These are phyloP conservation scores for Wickerhamiella spandovensis DNA, from an alignment of 805 yeast genomes.

Conservation along the genomic window DNA sequence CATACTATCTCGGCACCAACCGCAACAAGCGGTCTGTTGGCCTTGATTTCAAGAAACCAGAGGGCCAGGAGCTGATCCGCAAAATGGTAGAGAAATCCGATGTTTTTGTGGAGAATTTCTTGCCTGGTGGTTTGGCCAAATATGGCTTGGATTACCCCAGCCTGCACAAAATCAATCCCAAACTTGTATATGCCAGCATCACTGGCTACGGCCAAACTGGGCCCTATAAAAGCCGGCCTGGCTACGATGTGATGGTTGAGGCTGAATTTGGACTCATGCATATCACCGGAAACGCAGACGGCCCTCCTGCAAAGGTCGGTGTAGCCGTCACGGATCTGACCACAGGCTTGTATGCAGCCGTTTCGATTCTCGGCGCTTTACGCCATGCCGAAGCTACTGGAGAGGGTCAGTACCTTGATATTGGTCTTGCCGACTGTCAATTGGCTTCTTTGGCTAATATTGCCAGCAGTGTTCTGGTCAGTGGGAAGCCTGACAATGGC, in stretches of 20 bases:
- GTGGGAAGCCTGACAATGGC: constrained; percentile 29
- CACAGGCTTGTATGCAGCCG: constrained; percentile 29
- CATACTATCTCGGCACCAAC: constrained; percentile 28
- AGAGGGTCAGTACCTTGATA: constrained; percentile 28
- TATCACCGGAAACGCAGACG: constrained; percentile 29
- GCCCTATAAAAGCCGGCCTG: constrained; percentile 28
- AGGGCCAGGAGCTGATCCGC: constrained; percentile 25
- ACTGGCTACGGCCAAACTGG: constrained; percentile 34
- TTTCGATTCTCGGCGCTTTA: constrained; percentile 28
- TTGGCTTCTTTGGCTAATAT: constrained; percentile 30
- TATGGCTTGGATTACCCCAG: constrained; percentile 26
- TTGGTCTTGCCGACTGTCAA: constrained; percentile 29
- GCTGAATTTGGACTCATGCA: constrained; percentile 34
- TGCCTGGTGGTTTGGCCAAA: constrained; percentile 27
- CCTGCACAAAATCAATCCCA: constrained; percentile 18
- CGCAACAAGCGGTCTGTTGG: constrained; percentile 29
- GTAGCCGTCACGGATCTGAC: constrained; percentile 33
- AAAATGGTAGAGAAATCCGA: constrained; percentile 23
- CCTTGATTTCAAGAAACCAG: constrained; percentile 23
- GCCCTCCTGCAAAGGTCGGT: constrained; percentile 32
- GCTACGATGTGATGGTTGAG: constrained; percentile 34
- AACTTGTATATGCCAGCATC: constrained; percentile 27
- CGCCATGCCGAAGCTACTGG: constrained; percentile 24
- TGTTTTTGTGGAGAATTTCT: constrained; percentile 28
- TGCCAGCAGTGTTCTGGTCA: constrained; percentile 27